These are phyloP conservation scores for Yarrowia sp. DNA, from an alignment of 805 yeast genomes.

Conservation along the genomic window DNA sequence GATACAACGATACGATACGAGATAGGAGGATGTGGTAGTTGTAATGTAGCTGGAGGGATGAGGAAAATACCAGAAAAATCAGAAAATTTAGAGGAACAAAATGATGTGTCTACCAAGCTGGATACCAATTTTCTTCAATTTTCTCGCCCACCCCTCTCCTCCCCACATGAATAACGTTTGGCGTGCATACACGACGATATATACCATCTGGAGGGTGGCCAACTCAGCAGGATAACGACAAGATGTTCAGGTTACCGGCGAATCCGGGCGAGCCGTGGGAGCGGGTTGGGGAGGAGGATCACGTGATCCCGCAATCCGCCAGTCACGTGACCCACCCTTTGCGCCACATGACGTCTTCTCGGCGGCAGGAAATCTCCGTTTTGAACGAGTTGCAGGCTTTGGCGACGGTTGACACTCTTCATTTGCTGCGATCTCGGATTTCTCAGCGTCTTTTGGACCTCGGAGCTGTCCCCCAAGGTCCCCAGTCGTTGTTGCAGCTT, in stretches of 20 bases:
- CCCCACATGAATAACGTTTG: neutral
- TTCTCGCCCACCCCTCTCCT: neutral
- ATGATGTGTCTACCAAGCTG: too few species aligned
- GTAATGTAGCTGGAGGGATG: too few species aligned
- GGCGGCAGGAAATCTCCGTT: neutral
- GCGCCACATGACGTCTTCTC: neutral
- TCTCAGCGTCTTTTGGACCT: conserved; percentile 3
- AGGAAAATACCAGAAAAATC: neutral
- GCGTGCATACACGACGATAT: neutral
- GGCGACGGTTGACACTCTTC: conserved; percentile 2
- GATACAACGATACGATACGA: neutral
- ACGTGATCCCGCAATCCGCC: too few species aligned
- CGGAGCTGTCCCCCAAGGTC: conserved; percentile 14
- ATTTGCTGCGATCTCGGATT: conserved; percentile 11
- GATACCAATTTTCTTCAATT: neutral
- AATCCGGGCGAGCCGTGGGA: conserved; percentile 18
- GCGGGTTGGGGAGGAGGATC: neutral
- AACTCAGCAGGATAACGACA: conserved; percentile 6
- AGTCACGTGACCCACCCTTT: neutral
- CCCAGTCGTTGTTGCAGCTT: conserved; percentile 8
- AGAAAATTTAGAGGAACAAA: neutral
- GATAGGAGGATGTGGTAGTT: neutral
- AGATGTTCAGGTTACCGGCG: conserved; percentile 31
- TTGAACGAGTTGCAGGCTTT: conserved; percentile 18
- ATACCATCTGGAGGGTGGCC: neutral